Evolutionary conservation across 129 eudicot species (phyloP).

Genomic region (Daucus carota): DH1_v3.0 NC_030389.2:10883001-10883500

Average conservation of each 20-base stretch:
- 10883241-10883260: constrained; percentile 90
- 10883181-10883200: constrained; percentile 60
- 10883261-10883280: constrained; percentile 68
- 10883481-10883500: constrained; percentile 8
- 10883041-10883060: neutral
- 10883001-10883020: neutral
- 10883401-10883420: constrained; percentile 59
- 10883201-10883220: constrained; percentile 80
- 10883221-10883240: constrained; percentile 76
- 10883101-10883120: neutral
- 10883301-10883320: constrained; percentile 14
- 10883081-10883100: neutral
- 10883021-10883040: neutral
- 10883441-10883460: constrained; percentile 17
- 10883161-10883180: neutral
- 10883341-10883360: neutral
- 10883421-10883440: constrained; percentile 17
- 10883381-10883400: constrained; percentile 86
- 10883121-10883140: neutral
- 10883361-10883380: constrained; percentile 12
- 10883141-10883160: neutral
- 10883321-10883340: no score
- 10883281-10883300: constrained; percentile 93
- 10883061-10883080: neutral
- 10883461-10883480: constrained; percentile 8